Evolutionary conservation across 2,329 filamentous ascomycete species (phyloP), one percentile per base, ranked within the genome.

Genomic region (Colletotrichum sansevieriae): DNA sequence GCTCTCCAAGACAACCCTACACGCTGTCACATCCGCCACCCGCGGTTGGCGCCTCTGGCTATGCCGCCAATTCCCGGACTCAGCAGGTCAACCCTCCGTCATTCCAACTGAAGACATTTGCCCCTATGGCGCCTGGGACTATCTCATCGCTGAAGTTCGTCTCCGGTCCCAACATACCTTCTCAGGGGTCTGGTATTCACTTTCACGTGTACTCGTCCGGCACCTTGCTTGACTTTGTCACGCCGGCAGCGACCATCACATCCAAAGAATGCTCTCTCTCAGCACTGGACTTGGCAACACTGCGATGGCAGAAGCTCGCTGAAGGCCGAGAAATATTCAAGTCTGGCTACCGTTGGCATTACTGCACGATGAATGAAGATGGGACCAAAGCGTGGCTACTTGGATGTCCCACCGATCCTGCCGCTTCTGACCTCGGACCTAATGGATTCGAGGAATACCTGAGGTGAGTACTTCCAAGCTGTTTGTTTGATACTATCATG

Each of bases 301-400:
- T 98, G 57, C 91, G 95, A 55, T 99, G 96, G 96, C 94, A 97
- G 79, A 97, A 95, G 77, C 85, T 99, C 18, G 96, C 95, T 1
- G 95, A 98, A 75, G 96, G 96, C 3, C 92, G 93, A 57, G 96
- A 99, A 76, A 91, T 99, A 39, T 99, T 98, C 81, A 92, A 92
- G 73, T 84, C 90, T 0, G 93, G 92, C n/a, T 98, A 96, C 78
- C 90, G 95, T 68, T 99, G 96, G 96, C 95, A 98, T 78, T 99
- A 99, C 77, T 98, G 96, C 78, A 97, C 94, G 3, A 92, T 98
- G 81, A 97, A 98, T 76, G 91, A 96, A 70, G 93, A 97, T 74
- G 95, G 95, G 6, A 98, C 96, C 7, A 97, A 97, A 77, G 96
- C 94, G 8, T 99, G 96, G 95, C 84, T 99, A 25, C 86, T 99